Conservation (phyloP, 2,329 filamentous ascomycete genomes). For the Alternaria sp. region DNA sequence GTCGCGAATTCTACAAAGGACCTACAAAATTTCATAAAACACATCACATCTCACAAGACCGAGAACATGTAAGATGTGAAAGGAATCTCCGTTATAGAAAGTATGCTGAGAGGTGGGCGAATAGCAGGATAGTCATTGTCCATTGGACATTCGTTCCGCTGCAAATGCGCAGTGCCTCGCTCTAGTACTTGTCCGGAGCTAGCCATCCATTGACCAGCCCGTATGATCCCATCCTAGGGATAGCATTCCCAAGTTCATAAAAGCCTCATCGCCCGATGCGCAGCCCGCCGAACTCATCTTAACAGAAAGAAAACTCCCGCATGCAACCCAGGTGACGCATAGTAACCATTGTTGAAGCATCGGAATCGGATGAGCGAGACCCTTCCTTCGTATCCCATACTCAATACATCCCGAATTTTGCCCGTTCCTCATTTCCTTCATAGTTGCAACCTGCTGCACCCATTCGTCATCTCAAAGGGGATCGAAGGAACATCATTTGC, state of each 20-base stretch:
- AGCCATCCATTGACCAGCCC: constrained; percentile 17
- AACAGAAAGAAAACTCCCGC: constrained; percentile 44
- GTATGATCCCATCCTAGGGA: constrained; percentile 10
- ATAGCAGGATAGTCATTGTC: constrained; percentile 30
- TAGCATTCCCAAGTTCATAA: constrained; percentile 8
- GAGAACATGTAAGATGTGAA: not conserved
- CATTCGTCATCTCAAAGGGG: constrained; percentile 34
- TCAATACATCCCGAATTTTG: constrained; percentile 40
- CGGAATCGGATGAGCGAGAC: constrained; percentile 28
- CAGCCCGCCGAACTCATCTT: constrained; percentile 33
- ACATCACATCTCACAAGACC: not conserved
- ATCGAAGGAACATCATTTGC: constrained; percentile 43
- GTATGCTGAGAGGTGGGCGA: constrained; percentile 26
- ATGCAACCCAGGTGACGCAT: constrained; percentile 43
- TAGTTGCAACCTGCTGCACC: constrained; percentile 37
- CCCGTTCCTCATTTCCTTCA: constrained; percentile 33
- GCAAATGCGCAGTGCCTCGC: constrained; percentile 14
- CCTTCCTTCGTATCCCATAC: constrained; percentile 38
- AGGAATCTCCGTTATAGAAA: constrained; percentile 11
- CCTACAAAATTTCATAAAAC: not conserved
- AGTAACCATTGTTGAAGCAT: constrained; percentile 33
- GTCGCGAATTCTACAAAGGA: not conserved
- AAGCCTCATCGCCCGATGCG: constrained; percentile 23
- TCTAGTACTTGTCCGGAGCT: constrained; percentile 30
- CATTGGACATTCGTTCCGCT: constrained; percentile 19